Evolutionary conservation across 2,329 filamentous ascomycete genomes (phyloP).

Genomic region (Fusarium sp.): DNA sequence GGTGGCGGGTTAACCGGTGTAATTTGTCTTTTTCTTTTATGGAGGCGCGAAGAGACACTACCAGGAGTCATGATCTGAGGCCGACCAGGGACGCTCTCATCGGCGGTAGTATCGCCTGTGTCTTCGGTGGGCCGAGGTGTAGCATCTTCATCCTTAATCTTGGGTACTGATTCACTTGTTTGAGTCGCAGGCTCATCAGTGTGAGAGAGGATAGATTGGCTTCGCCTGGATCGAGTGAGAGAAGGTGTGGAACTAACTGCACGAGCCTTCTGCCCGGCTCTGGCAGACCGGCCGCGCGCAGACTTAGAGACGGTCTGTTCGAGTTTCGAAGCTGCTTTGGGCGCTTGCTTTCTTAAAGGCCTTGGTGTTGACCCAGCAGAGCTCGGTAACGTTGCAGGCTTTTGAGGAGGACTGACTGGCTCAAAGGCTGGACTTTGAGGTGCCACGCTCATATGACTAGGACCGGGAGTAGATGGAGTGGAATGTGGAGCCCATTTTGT

Average conservation of each 20-base stretch:
- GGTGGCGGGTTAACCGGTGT: conserved; percentile 58
- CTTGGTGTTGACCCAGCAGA: conserved; percentile 44
- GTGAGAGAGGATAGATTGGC: conserved; percentile 58
- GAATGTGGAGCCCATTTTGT: conserved; percentile 69
- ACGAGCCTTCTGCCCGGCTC: conserved; percentile 49
- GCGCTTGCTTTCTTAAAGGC: conserved; percentile 47
- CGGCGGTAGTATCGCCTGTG: conserved; percentile 63
- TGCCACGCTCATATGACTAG: conserved; percentile 48
- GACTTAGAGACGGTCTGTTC: conserved; percentile 39
- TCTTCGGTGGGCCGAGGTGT: conserved; percentile 66
- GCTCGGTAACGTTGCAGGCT: conserved; percentile 50
- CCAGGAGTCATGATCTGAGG: conserved; percentile 51
- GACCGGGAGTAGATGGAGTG: conserved; percentile 66
- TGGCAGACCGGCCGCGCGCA: conserved; percentile 49
- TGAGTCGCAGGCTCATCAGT: conserved; percentile 60
- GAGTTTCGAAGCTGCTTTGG: conserved; percentile 43
- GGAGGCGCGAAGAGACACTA: conserved; percentile 50
- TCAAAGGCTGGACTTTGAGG: conserved; percentile 65
- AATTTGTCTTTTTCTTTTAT: conserved; percentile 68
- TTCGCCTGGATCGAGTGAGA: conserved; percentile 50
- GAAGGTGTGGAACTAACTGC: conserved; percentile 51
- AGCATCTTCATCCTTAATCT: conserved; percentile 68
- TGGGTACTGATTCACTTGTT: conserved; percentile 48
- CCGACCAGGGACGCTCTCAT: conserved; percentile 59
- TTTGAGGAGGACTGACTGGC: conserved; percentile 65